Evolutionary conservation across 1,284 basidiomycete genomes (phyloP).

Genomic region (Volvariella volvacea): DNA sequence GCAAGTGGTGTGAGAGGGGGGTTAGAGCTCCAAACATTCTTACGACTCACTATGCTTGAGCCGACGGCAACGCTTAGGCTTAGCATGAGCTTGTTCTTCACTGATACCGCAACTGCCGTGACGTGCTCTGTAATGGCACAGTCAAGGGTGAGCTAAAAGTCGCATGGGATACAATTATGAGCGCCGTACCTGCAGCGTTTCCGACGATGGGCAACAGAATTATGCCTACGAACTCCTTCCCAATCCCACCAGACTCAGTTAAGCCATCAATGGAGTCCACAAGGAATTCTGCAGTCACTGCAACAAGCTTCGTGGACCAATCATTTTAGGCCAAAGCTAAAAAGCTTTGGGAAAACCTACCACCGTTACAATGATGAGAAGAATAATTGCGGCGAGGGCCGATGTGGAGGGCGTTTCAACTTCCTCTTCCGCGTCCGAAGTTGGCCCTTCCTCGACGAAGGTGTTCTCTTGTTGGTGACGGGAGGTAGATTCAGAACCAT

Average conservation of each 20-base stretch:
- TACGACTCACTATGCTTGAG: conserved; percentile 71
- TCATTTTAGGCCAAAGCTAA: neutral
- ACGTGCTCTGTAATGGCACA: conserved; percentile 57
- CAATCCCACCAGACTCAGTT: conserved; percentile 44
- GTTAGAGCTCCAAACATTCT: neutral
- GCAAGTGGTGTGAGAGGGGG: conserved; percentile 1
- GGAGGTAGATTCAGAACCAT: neutral
- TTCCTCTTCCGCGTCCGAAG: conserved; percentile 28
- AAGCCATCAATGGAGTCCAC: conserved; percentile 71
- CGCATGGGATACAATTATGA: conserved; percentile 6
- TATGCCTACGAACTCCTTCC: conserved; percentile 77
- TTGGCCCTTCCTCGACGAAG: conserved; percentile 7
- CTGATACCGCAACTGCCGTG: conserved; percentile 83
- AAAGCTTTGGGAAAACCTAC: conserved; percentile 34
- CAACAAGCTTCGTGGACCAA: conserved; percentile 44
- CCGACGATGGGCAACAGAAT: conserved; percentile 87
- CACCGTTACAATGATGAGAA: conserved; percentile 59
- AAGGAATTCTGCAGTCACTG: conserved; percentile 82
- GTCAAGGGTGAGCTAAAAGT: neutral
- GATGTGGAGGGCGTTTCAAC: conserved; percentile 54
- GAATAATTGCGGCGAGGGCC: conserved; percentile 39
- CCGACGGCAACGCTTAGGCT: conserved; percentile 81
- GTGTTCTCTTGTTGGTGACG: conserved; percentile 8
- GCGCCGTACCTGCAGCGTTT: conserved; percentile 64
- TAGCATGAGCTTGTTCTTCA: conserved; percentile 74